Base-by-base conservation (phyloP, 345 rosid genomes). In the Hirschfeldia incana region DNA sequence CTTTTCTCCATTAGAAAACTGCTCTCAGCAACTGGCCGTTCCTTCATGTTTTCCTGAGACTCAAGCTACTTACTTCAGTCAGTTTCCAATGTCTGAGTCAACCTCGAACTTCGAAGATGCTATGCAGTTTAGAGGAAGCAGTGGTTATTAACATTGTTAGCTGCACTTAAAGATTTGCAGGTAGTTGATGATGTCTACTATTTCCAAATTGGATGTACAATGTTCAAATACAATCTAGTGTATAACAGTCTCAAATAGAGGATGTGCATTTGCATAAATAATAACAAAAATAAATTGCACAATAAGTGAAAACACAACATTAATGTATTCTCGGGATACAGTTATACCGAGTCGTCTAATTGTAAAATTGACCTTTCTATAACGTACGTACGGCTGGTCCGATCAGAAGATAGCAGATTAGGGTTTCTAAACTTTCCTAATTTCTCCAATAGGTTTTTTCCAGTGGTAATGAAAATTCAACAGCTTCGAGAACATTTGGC, bases 1-100 rank as follows among this genome's bases (percentile, higher is more conserved):
- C 30, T 78, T 72, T 58, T 57, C 72, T 65, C 77, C 82, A 10
- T 15, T 79, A 32, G 82, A 67, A 44, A 60, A 34, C 15, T 66
- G 62, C 53, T 72, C 68, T 65, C 73, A 62, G 30, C 69, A 6
- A 15, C 21, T 57, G 42, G 60, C 29, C 1, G 53, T 33, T 73
- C 81, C 81, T 42, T 72, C 68, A 1, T 78, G 68, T 72, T 49
- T 58, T 72, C 72, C 77, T 60, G 78, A 67, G 32, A 34, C 74
- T 78, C 81, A 72, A 12, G 27, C 77, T 78, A 78, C 73, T 73
- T 59, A 64, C 60, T 55, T 65, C 30, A 57, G 62, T 42, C 73
- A 72, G 6, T 67, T 65, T 49, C 42, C 73, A 21, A 78, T 67
- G 7, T 73, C 82, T 49, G 34, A 2, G 0, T 60, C 70, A 3